Base-by-base conservation (phyloP, 345 rosid species). In the Noccaea bulbosa region DNA sequence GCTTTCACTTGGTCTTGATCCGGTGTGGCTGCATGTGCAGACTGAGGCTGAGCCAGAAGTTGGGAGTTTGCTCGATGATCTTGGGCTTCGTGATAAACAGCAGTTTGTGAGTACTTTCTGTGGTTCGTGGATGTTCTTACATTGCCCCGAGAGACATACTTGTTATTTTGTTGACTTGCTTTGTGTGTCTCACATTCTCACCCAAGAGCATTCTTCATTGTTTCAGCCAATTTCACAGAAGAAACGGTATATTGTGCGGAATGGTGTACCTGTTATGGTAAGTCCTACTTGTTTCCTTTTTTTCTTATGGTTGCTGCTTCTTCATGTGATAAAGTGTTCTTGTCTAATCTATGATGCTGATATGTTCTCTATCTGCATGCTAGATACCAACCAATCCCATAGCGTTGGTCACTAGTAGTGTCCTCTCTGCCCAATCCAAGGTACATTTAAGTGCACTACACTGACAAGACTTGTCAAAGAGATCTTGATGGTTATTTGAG, bases 321-420 rank as follows among this genome's bases (percentile, higher is more conserved):
- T 64, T 20, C 62, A 55, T 41, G 52, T 70, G 38, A 59, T 17
- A 62, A 54, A 27, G 15, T 55, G 44, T 27, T 48, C 41, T 10
- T 35, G 47, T 76, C 46, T 65, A 33, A n/a, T 75, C 11, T 49
- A 50, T 61, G 59, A 10, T 32, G 53, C 46, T 48, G 47, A 56
- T 1, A 33, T 56, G 27, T 33, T 63, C 5, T 62, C 22, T 62
- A 60, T 37, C 50, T 77, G 73, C 55, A 56, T 73, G 53, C 59
- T 80, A 93, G 98, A 45, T 93, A 67, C 97, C 98, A 1, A 80
- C 94, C 35, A 84, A 86, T 86, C 98, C 94, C 47, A 57, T 91
- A 63, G 83, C 81, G 3, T 54, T 91, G 60, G 41, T 89, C 74
- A 82, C 69, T 64, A 91, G 94, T 78, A 81, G 78, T 75, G 63